Percentiles rank a stretch among this genome's conserved stretches.
phyloP scores from a whole-genome alignment of 352 stramenopile genomes.

The Pythium rishiriense region DNA sequence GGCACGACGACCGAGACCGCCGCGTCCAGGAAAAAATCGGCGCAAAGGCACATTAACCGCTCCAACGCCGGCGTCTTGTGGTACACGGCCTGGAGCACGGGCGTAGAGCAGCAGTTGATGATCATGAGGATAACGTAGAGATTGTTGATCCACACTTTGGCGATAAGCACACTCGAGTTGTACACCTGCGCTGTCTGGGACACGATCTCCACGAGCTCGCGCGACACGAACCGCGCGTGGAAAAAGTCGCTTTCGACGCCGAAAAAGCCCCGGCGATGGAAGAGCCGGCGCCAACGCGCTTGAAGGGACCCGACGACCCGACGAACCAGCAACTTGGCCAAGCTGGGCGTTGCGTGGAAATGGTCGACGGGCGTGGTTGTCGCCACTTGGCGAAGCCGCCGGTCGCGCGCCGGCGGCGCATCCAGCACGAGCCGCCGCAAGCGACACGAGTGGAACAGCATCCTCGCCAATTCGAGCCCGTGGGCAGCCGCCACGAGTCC shows the following conservation, averaged over 20 bases:
- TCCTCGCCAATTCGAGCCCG: conserved; percentile 19
- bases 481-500: conserved; percentile 16
- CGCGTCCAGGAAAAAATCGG: conserved; percentile 25
- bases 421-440: conserved; percentile 24
- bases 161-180: conserved; percentile 23
- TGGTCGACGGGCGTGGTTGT: neutral
- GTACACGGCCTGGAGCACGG: neutral
- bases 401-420: neutral
- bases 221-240: conserved; percentile 4
- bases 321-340: neutral
- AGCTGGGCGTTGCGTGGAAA: neutral
- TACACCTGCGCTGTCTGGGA: conserved; percentile 20
- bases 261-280: conserved; percentile 16
- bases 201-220: conserved; percentile 17
- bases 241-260: conserved; percentile 29
- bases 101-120: conserved; percentile 24
- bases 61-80: conserved; percentile 1
- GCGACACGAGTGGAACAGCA: conserved; percentile 21
- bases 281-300: conserved; percentile 9
- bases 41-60: conserved; percentile 21
- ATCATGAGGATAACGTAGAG: conserved; percentile 13
- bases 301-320: neutral
- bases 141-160: conserved; percentile 25
- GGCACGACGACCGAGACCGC: conserved; percentile 21
- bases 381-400: neutral